Conservation (phyloP, 2,329 filamentous ascomycete species). For the Fusarium transvaalense region DNA sequence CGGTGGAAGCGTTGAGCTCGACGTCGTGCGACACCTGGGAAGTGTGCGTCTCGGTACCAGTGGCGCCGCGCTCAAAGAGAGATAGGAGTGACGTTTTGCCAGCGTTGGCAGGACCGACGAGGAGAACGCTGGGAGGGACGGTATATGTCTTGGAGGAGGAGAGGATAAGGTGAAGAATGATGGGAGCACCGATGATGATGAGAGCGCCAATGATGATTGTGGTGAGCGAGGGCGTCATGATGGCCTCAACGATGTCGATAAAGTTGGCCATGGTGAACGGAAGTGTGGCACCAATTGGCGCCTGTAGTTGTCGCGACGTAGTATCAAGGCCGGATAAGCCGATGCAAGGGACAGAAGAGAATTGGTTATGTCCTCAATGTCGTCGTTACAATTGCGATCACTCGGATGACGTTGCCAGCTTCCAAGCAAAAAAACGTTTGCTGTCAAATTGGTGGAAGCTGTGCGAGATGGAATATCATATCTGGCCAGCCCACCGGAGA, state of each 20-base stretch:
- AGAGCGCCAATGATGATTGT: constrained; percentile 76
- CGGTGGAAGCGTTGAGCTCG: constrained; percentile 67
- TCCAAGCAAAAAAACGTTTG: background rate
- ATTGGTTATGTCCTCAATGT: background rate
- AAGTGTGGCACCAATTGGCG: constrained; percentile 32
- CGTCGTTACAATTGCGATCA: constrained; percentile 10
- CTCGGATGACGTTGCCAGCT: constrained; percentile 1
- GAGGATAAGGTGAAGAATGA: constrained; percentile 82
- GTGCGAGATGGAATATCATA: constrained; percentile 34
- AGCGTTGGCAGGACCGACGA: constrained; percentile 82
- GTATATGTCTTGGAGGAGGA: constrained; percentile 75
- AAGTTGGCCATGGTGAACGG: constrained; percentile 55
- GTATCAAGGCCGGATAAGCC: background rate
- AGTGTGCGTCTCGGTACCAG: constrained; percentile 65
- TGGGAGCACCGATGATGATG: constrained; percentile 78
- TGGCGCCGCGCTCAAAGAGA: constrained; percentile 70
- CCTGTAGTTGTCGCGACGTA: constrained; percentile 3
- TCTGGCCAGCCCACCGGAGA: constrained; percentile 37
- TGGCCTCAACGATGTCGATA: constrained; percentile 60
- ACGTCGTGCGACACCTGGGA: constrained; percentile 64
- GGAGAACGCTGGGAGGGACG: constrained; percentile 79
- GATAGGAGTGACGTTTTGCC: constrained; percentile 94
- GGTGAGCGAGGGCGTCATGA: constrained; percentile 70
- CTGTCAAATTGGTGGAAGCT: constrained; percentile 28
- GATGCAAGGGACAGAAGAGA: background rate